A percentile compares a stretch with the other conserved stretches of the same genome.
These are phyloP conservation scores for Cercospora sojina DNA, from an alignment of 2,329 filamentous ascomycete species.

Conservation along the genomic window DNA sequence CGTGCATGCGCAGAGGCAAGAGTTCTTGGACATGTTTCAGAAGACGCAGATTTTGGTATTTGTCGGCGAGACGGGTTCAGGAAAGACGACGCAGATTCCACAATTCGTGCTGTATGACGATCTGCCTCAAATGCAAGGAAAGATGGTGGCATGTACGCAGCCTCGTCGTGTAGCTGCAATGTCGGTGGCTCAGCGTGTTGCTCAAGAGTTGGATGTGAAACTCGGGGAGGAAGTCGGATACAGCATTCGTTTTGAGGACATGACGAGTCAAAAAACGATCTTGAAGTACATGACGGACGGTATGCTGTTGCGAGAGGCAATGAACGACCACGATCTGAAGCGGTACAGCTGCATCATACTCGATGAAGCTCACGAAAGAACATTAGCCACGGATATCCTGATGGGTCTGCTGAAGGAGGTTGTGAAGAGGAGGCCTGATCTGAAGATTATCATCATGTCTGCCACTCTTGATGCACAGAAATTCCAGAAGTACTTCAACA, in stretches of 20 bases:
- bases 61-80: conserved; percentile 97
- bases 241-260: conserved; percentile 98
- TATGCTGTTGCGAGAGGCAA: conserved; percentile 94
- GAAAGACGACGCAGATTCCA: conserved; percentile 98
- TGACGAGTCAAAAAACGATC: conserved; percentile 81
- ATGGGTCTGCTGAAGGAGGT: conserved; percentile 96
- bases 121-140: conserved; percentile 77
- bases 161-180: conserved; percentile 96
- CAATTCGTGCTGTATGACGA: conserved; percentile 98
- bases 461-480: conserved; percentile 96
- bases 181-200: conserved; percentile 97
- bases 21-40: conserved; percentile 92
- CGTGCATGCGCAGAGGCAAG: conserved; percentile 85
- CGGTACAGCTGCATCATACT: conserved; percentile 98
- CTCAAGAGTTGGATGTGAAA: conserved; percentile 90
- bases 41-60: conserved; percentile 95
- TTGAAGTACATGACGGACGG: conserved; percentile 99
- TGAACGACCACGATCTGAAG: conserved; percentile 88
- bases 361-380: conserved; percentile 97
- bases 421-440: conserved; percentile 73
- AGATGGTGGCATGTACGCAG: conserved; percentile 96
- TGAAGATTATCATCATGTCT: conserved; percentile 99
- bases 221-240: conserved; percentile 96
- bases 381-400: conserved; percentile 92
- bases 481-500: conserved; percentile 95